Conservation (phyloP, 1,284 basidiomycete genomes). For the Malassezia psittaci region DNA sequence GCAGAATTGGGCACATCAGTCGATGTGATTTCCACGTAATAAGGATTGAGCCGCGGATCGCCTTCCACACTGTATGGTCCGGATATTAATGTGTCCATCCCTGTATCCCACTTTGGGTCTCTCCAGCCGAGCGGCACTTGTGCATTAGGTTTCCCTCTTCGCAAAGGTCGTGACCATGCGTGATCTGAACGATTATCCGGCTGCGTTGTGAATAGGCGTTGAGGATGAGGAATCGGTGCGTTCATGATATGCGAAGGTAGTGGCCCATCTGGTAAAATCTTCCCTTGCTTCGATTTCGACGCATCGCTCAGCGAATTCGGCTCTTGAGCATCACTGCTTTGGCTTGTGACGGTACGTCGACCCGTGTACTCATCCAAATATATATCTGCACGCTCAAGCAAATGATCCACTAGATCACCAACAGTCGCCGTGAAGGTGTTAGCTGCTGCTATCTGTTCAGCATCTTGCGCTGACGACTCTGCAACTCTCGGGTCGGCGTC, state of each 20-base stretch:
- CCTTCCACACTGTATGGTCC: slow-evolving; percentile 45
- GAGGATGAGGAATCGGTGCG: slow-evolving; percentile 38
- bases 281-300: background rate
- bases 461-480: slow-evolving; percentile 40
- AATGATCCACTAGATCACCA: slow-evolving; percentile 69
- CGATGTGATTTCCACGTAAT: slow-evolving; percentile 38
- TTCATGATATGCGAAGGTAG: slow-evolving; percentile 33
- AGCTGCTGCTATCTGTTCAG: background rate
- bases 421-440: slow-evolving; percentile 59
- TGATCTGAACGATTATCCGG: slow-evolving; percentile 32
- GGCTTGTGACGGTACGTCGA: background rate
- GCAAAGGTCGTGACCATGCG: slow-evolving; percentile 28
- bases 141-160: slow-evolving; percentile 41
- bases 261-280: slow-evolving; percentile 24
- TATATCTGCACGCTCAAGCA: slow-evolving; percentile 75
- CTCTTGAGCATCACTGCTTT: slow-evolving; percentile 3
- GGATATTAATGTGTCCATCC: background rate
- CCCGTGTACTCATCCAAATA: slow-evolving; percentile 67
- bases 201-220: slow-evolving; percentile 33
- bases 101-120: slow-evolving; percentile 13
- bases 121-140: slow-evolving; percentile 25
- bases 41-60: slow-evolving; percentile 38
- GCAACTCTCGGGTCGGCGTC: background rate
- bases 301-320: slow-evolving; percentile 8
- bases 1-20: slow-evolving; percentile 49